Percentiles rank a stretch among this genome's conserved stretches.
Conservation (phyloP, 768 basidiomycete genomes). For the Sistotremastrum niveocremeum region DNA sequence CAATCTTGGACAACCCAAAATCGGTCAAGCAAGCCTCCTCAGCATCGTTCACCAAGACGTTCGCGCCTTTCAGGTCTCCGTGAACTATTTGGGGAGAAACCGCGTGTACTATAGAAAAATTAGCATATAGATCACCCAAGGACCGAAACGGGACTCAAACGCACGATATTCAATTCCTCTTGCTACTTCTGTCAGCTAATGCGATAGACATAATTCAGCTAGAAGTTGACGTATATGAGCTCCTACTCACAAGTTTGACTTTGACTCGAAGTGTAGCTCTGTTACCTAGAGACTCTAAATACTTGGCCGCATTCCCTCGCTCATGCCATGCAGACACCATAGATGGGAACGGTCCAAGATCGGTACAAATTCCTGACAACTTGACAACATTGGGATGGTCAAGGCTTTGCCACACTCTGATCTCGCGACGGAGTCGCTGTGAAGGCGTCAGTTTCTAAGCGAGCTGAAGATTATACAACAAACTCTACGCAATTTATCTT, state of each 20-base stretch:
- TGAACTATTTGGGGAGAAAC: slow-evolving; percentile 2
- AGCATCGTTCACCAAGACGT: slow-evolving; percentile 2
- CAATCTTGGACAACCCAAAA: slow-evolving; percentile 1
- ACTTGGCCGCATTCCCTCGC: slow-evolving; percentile 1
- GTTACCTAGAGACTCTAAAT: slow-evolving; percentile 1
- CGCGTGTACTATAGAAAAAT: slow-evolving; percentile 1
- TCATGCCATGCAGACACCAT: slow-evolving; percentile 6
- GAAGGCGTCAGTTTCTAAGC: neutral
- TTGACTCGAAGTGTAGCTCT: neutral
- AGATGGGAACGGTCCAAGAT: slow-evolving; percentile 5
- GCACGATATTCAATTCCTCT: slow-evolving; percentile 2
- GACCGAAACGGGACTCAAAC: neutral
- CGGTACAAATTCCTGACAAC: slow-evolving; percentile 4
- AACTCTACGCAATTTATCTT: neutral
- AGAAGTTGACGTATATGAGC: too few relatives aligned
- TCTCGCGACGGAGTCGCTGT: slow-evolving; percentile 3
- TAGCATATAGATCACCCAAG: neutral
- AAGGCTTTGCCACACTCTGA: slow-evolving; percentile 6
- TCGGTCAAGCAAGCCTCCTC: slow-evolving; percentile 4
- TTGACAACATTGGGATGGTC: slow-evolving; percentile 6
- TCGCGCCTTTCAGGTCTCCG: slow-evolving; percentile 5
- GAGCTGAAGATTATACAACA: neutral
- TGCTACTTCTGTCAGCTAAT: slow-evolving; percentile 3
- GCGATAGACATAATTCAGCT: neutral
- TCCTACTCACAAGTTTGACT: slow-evolving; percentile 3